Base-by-base conservation (phyloP, 768 basidiomycete genomes). In the Pholiota conissans region DNA sequence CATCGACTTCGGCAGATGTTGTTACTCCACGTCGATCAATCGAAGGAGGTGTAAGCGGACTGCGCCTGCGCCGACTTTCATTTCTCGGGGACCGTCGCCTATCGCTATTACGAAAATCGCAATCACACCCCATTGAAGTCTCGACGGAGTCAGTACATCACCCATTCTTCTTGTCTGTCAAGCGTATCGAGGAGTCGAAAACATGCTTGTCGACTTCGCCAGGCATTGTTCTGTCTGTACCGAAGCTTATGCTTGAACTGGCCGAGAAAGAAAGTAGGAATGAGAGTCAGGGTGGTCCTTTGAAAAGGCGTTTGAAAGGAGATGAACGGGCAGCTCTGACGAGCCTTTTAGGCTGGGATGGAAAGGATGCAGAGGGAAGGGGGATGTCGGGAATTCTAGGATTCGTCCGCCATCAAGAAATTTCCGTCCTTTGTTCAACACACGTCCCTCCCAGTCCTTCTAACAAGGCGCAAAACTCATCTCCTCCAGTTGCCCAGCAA, bases 311-410 rank as follows among this genome's bases (percentile, higher is more conserved):
- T 35, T 67, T 88, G 18, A 76, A 73, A 24, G 87, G 83, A 8
- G 84, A 86, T 60, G 87, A 89, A 68, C 76, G 74, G 49, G 74
- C 75, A 0, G 85, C 79, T 22, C 66, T 89, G 26, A 62, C 62
- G 22, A 82, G 80, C 58, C 61, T 89, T 3, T 72, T 86, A 0
- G 87, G 88, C 0, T 90, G 87, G 87, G 80, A 83, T 37, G 75
- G 76, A 35, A 69, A 69, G 61, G 76, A 78, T 35, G 65, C 74
- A 9, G 58, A 67, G 45, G 79, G 74, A 6, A 71, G 66, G 14
- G 79, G 77, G 5, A 80, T 88, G 81, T 66, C 69, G 5, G 84
- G 83, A 8, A 70, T 75, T 3, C 40, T 61, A 2, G 84, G 84
- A 11, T 89, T 89, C 56, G 70, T 83, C 18, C 69, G 81, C 22